Percentiles rank a stretch among this genome's conserved stretches.
These are phyloP conservation scores for Schizosaccharomyces osmophilus DNA, from an alignment of 805 yeast genomes.

Conservation along the genomic window DNA sequence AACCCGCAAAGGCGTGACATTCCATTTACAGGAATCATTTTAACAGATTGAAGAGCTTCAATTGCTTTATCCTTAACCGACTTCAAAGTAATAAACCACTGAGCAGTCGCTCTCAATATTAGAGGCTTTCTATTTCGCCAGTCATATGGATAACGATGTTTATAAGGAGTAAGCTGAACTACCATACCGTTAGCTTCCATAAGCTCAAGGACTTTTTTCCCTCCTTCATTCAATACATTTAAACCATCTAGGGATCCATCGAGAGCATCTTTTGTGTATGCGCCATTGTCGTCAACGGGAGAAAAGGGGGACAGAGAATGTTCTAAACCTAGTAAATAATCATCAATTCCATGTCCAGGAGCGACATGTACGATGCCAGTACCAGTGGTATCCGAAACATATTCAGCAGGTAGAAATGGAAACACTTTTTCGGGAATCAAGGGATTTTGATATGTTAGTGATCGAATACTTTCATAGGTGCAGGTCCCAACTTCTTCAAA, in stretches of 20 bases:
- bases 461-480: slow-evolving; percentile 21
- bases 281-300: slow-evolving; percentile 58
- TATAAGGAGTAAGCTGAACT: slow-evolving; percentile 25
- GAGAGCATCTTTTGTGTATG: slow-evolving; percentile 30
- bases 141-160: slow-evolving; percentile 83
- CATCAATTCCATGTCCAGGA: slow-evolving; percentile 95
- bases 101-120: slow-evolving; percentile 85
- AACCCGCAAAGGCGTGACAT: slow-evolving; percentile 46
- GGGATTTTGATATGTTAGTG: slow-evolving; percentile 30
- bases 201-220: slow-evolving; percentile 20
- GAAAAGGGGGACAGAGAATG: slow-evolving; percentile 38
- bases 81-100: slow-evolving; percentile 81
- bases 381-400: slow-evolving; percentile 62
- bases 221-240: slow-evolving; percentile 40
- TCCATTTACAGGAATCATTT: slow-evolving; percentile 55
- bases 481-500: slow-evolving; percentile 12
- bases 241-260: slow-evolving; percentile 25
- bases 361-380: slow-evolving; percentile 94
- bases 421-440: slow-evolving; percentile 28
- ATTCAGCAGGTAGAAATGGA: slow-evolving; percentile 35
- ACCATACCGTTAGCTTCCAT: slow-evolving; percentile 24
- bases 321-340: slow-evolving; percentile 43
- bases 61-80: slow-evolving; percentile 41
- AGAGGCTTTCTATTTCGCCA: slow-evolving; percentile 94
- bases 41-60: slow-evolving; percentile 33